Evolutionary conservation across 2,329 filamentous ascomycete genomes (phyloP), one percentile per base, ranked within the genome.

Genomic region (Ophiostoma perfectum): DNA sequence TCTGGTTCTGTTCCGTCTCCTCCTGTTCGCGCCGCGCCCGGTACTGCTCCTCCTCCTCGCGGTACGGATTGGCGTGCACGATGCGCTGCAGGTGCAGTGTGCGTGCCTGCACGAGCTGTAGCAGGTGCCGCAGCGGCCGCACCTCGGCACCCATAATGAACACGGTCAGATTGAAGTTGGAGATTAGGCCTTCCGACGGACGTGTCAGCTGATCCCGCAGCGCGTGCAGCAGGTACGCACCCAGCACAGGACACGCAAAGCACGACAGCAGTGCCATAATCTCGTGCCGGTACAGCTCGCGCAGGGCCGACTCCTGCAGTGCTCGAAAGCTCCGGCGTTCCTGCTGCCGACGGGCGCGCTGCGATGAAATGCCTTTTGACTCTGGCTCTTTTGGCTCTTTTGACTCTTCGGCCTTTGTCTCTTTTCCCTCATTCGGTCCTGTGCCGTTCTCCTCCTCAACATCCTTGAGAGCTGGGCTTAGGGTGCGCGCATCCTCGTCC

Each of bases 151-250:
- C 91, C 18, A 97, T 83, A 2, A 97, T 81, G 77, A 97, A 98
- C 66, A 98, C 91, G 12, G 90, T 93, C 67, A 98, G 82, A 77
- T 97, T 97, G 79, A 94, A 96, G 77, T 97, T 91, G 4, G 92
- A 96, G 6, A 98, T 89, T 11, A 98, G 81, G 1, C 91, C 91
- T 76, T 96, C 93, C 0, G 92, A 93, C 0, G 91, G 91, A 1
- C 91, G 84, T 38, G 90, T 93, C 18, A 98, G 85, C 74, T 94
- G 92, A 8, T 84, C 85, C 66, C 94, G 87, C 69, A 97, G 90
- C 27, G 86, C 81, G 75, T 97, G 93, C 11, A 98, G 82, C 52
- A 97, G 81, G 78, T 90, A 95, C 41, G 93, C 91, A n/a, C 91
- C 91, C 4, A 92, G 75, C 0, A 92, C 75, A 0, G 94, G 94